phyloP scores from a whole-genome alignment of 169 alveolate species.

The Eimeria falciformis region DNA sequence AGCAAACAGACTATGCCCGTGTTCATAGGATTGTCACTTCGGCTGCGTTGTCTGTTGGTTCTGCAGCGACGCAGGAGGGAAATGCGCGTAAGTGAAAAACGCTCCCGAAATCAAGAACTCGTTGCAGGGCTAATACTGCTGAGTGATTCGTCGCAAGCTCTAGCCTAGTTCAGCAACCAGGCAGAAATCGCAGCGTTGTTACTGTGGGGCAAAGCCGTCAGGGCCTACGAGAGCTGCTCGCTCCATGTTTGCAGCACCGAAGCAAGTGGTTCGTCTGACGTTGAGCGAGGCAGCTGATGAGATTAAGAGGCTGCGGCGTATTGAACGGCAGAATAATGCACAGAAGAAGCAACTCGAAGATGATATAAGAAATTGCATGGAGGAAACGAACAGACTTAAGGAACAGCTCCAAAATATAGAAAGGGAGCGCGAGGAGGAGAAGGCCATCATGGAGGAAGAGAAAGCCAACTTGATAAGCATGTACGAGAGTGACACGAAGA shows the following conservation, averaged over 20 bases:
- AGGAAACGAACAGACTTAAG: slow-evolving; percentile 7
- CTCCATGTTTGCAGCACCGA: slow-evolving; percentile 26
- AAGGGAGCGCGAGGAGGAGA: slow-evolving; percentile 40
- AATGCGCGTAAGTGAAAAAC: slow-evolving; percentile 27
- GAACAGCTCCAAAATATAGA: slow-evolving; percentile 21
- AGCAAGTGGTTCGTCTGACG: slow-evolving; percentile 58
- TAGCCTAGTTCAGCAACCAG: background rate
- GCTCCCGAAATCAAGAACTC: background rate
- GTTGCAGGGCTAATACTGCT: background rate
- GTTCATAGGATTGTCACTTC: background rate
- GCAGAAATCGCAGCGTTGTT: background rate
- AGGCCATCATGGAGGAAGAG: background rate
- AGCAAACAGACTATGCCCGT: too few species aligned
- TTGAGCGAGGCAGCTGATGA: slow-evolving; percentile 77
- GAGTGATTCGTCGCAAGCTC: background rate
- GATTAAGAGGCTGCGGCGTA: slow-evolving; percentile 74
- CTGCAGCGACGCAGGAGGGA: slow-evolving; percentile 25
- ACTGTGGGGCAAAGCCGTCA: background rate
- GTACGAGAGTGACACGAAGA: slow-evolving; percentile 13
- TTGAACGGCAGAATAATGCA: background rate
- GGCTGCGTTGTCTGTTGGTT: background rate
- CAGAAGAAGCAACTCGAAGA: slow-evolving; percentile 38
- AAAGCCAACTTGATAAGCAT: background rate
- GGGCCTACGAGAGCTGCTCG: background rate
- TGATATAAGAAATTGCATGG: background rate